phyloP scores from a whole-genome alignment of 2,329 filamentous ascomycete genomes.

The Colletotrichum falcatum region DNA sequence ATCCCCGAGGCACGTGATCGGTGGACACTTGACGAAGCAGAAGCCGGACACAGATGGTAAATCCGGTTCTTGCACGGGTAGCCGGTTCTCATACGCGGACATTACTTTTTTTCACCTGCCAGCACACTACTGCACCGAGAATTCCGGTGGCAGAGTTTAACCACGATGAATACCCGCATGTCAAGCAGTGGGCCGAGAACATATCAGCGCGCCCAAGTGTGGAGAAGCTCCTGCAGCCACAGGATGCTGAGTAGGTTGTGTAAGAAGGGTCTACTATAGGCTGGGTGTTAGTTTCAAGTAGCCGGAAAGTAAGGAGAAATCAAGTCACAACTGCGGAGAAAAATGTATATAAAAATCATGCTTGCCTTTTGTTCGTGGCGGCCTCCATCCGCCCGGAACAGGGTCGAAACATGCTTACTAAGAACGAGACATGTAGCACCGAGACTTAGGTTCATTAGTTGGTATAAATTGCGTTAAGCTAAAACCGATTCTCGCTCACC shows the following conservation, averaged over 20 bases:
- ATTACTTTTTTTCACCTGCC: slow-evolving; percentile 45
- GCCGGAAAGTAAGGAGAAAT: too few species aligned
- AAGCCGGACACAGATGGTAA: slow-evolving; percentile 37
- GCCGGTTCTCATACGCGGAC: slow-evolving; percentile 45
- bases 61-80: slow-evolving; percentile 43
- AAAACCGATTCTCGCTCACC: too few species aligned
- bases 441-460: too few species aligned
- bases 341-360: too few species aligned
- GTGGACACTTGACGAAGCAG: slow-evolving; percentile 43
- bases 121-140: slow-evolving; percentile 1
- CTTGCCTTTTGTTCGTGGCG: too few species aligned
- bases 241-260: slow-evolving; percentile 16
- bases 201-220: slow-evolving; percentile 34
- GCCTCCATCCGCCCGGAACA: too few species aligned
- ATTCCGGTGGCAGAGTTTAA: slow-evolving; percentile 12
- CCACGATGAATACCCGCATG: slow-evolving; percentile 26
- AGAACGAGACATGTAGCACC: too few species aligned
- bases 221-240: slow-evolving; percentile 33
- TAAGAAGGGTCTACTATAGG: too few species aligned
- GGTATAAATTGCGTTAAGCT: too few species aligned
- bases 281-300: too few species aligned
- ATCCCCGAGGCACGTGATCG: slow-evolving; percentile 47
- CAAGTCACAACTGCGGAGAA: too few species aligned
- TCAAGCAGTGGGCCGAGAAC: slow-evolving; percentile 31
- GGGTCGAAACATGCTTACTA: too few species aligned